These are phyloP conservation scores for Elongisporangium senticosum DNA, from an alignment of 352 stramenopile genomes.

Conservation along the genomic window DNA sequence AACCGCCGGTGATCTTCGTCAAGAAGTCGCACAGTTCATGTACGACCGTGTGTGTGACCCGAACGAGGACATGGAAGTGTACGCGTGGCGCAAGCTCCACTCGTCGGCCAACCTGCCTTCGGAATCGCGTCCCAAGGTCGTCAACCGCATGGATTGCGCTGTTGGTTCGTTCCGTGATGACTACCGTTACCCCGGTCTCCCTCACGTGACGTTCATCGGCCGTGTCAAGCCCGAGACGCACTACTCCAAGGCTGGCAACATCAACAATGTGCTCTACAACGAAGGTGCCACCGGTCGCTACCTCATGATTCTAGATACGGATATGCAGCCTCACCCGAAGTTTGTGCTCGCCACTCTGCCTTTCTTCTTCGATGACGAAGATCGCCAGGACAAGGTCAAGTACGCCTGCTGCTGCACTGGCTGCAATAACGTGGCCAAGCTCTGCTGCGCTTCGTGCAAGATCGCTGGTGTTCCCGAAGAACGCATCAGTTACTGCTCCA, in stretches of 20 bases:
- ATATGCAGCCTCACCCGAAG: slow-evolving; percentile 81
- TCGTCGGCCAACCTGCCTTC: slow-evolving; percentile 76
- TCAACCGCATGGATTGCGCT: slow-evolving; percentile 65
- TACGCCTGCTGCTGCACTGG: slow-evolving; percentile 71
- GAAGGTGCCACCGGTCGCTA: slow-evolving; percentile 76
- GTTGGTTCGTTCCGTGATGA: slow-evolving; percentile 80
- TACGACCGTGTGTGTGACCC: slow-evolving; percentile 79
- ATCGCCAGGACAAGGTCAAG: slow-evolving; percentile 68
- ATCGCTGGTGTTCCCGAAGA: slow-evolving; percentile 78
- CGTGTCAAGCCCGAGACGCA: slow-evolving; percentile 76
- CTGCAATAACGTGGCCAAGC: slow-evolving; percentile 72
- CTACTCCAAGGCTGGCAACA: slow-evolving; percentile 86
- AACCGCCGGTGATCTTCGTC: slow-evolving; percentile 68
- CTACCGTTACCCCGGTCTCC: slow-evolving; percentile 73
- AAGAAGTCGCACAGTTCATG: slow-evolving; percentile 83
- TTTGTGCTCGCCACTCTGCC: slow-evolving; percentile 68
- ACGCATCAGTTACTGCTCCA: slow-evolving; percentile 83
- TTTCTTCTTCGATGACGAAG: slow-evolving; percentile 80
- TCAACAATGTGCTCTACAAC: slow-evolving; percentile 86
- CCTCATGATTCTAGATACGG: slow-evolving; percentile 76
- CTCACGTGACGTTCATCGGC: slow-evolving; percentile 71
- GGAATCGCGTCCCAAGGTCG: slow-evolving; percentile 49
- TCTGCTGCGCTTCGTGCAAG: slow-evolving; percentile 82
- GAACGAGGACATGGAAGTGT: slow-evolving; percentile 82
- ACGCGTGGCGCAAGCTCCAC: slow-evolving; percentile 80